Evolutionary conservation across 106 monocot species (phyloP).

Genomic region (Apostasia shenzhenica): DNA sequence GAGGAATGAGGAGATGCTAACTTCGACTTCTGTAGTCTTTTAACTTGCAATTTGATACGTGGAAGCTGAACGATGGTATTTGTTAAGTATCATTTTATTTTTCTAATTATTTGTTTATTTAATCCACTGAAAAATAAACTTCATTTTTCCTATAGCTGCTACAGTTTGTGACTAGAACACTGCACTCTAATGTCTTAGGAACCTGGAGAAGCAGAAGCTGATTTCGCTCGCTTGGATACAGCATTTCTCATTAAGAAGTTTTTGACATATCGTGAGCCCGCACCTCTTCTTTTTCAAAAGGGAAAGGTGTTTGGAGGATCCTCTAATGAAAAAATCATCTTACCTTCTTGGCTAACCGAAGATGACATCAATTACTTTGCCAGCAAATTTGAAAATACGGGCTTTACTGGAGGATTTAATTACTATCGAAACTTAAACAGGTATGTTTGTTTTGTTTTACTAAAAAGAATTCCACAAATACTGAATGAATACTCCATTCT

Average conservation of each 20-base stretch:
- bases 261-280: conserved; percentile 4
- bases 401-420: conserved; percentile 17
- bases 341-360: conserved; percentile 20
- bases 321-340: background rate
- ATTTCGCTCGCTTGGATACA: conserved; percentile 11
- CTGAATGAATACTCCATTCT: too few relatives aligned
- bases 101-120: too few relatives aligned
- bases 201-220: conserved; percentile 14
- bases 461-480: too few relatives aligned
- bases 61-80: too few relatives aligned
- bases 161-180: too few relatives aligned
- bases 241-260: conserved; percentile 3
- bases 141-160: too few relatives aligned
- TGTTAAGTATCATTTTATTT: too few relatives aligned
- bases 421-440: conserved; percentile 13
- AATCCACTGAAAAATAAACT: too few relatives aligned
- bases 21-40: too few relatives aligned
- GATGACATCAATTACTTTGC: conserved; percentile 16
- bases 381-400: conserved; percentile 16
- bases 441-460: background rate
- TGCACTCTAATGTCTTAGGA: conserved; percentile 6
- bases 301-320: background rate
- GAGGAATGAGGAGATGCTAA: too few relatives aligned
- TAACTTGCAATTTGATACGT: too few relatives aligned
- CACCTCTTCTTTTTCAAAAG: conserved; percentile 11